Conservation (phyloP, 2,329 filamentous ascomycete genomes). For the Ilyonectria destructans region DNA sequence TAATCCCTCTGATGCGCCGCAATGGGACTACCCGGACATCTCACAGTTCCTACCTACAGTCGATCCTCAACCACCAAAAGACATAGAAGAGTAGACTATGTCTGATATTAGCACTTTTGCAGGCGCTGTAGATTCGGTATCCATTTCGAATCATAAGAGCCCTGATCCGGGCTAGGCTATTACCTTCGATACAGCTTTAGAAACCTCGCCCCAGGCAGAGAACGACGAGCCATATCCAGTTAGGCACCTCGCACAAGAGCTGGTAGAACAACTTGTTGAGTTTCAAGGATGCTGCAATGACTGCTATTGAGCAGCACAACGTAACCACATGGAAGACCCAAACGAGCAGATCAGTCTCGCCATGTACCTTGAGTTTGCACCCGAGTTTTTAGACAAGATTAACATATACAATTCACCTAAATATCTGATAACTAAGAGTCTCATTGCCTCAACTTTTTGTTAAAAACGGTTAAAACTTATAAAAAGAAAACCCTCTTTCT, state of each 20-base stretch:
- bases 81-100: neutral
- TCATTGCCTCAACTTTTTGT: too few species aligned
- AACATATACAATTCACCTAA: too few species aligned
- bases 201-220: conserved; percentile 5
- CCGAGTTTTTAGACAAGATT: too few species aligned
- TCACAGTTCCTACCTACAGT: conserved; percentile 2
- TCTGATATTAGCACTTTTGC: neutral
- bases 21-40: too few species aligned
- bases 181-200: neutral
- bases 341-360: neutral
- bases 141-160: neutral
- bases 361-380: conserved; percentile 10
- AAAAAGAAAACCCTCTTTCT: too few species aligned
- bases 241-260: too few species aligned
- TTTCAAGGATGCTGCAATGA: too few species aligned
- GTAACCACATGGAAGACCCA: neutral
- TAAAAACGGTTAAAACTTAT: too few species aligned
- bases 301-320: neutral
- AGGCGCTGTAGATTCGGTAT: neutral
- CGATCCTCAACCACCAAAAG: conserved; percentile 1
- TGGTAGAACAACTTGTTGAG: too few species aligned
- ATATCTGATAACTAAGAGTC: too few species aligned
- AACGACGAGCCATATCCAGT: neutral
- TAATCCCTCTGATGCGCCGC: too few species aligned
- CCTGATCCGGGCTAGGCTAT: neutral